Evolutionary conservation across 345 rosid genomes (phyloP).

Genomic region (Capsella bursapastoris): DNA sequence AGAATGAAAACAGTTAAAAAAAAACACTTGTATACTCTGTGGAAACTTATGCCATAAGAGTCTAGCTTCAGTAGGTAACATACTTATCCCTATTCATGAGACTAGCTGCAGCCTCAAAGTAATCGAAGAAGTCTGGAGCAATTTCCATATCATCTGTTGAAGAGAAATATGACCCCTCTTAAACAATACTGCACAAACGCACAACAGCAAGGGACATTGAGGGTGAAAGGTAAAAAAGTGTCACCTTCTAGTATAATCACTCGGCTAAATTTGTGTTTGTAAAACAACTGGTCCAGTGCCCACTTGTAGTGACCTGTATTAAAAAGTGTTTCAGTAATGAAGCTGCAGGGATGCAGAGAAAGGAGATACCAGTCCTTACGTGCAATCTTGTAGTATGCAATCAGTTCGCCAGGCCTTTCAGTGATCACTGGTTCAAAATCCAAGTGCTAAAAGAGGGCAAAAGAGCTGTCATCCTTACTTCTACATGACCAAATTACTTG

Average conservation of each 20-base stretch:
- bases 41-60: slow-evolving; percentile 20
- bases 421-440: slow-evolving; percentile 73
- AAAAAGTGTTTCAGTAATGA: slow-evolving; percentile 36
- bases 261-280: slow-evolving; percentile 74
- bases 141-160: slow-evolving; percentile 99
- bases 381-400: slow-evolving; percentile 93
- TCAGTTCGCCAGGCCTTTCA: slow-evolving; percentile 91
- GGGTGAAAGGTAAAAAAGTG: slow-evolving; percentile 24
- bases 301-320: slow-evolving; percentile 88
- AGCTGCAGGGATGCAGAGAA: slow-evolving; percentile 36
- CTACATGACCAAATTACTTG: slow-evolving; percentile 26
- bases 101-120: slow-evolving; percentile 91
- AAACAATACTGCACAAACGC: slow-evolving; percentile 19
- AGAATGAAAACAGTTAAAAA: slow-evolving; percentile 17
- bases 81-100: slow-evolving; percentile 95
- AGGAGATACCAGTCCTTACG: slow-evolving; percentile 54
- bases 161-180: slow-evolving; percentile 38
- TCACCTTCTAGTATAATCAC: slow-evolving; percentile 96
- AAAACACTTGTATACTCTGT: slow-evolving; percentile 1
- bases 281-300: slow-evolving; percentile 92
- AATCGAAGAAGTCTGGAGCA: slow-evolving; percentile 93
- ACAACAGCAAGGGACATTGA: slow-evolving; percentile 15
- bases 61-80: slow-evolving; percentile 39
- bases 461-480: slow-evolving; percentile 15
- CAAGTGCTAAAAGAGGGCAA: slow-evolving; percentile 64